A percentile compares a stretch with the other conserved stretches of the same genome.
Evolutionary conservation across 2,329 filamentous ascomycete species (phyloP).

Genomic region (Colletotrichum tofieldiae): DNA sequence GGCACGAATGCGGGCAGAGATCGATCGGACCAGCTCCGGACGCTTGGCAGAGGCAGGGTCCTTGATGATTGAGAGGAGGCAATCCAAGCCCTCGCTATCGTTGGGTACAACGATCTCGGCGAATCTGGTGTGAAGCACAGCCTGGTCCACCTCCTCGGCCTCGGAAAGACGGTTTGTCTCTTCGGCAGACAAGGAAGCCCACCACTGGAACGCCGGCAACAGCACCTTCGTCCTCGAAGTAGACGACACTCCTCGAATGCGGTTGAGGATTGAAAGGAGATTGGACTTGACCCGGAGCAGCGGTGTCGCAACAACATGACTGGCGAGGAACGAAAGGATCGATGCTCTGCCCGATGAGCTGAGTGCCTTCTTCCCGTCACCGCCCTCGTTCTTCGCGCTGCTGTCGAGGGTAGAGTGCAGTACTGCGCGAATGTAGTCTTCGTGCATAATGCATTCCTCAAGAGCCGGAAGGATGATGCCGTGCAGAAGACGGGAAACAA

Average conservation of each 20-base stretch:
- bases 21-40: constrained; percentile 72
- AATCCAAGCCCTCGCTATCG: constrained; percentile 66
- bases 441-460: constrained; percentile 90
- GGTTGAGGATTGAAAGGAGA: constrained; percentile 80
- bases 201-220: constrained; percentile 81
- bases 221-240: constrained; percentile 81
- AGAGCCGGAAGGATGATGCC: constrained; percentile 80
- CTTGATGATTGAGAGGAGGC: constrained; percentile 65
- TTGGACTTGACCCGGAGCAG: constrained; percentile 78
- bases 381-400: constrained; percentile 55
- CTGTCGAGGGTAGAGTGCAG: constrained; percentile 75
- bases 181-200: constrained; percentile 71
- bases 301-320: constrained; percentile 80
- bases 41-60: constrained; percentile 57
- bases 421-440: constrained; percentile 76
- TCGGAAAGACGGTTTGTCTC: constrained; percentile 63
- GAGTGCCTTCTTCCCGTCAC: constrained; percentile 66
- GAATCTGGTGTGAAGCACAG: constrained; percentile 59
- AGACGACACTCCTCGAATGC: constrained; percentile 79
- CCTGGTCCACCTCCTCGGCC: constrained; percentile 60
- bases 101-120: constrained; percentile 70
- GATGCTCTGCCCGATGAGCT: constrained; percentile 75
- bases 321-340: constrained; percentile 80
- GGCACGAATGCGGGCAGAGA: constrained; percentile 78
- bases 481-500: constrained; percentile 74